These are phyloP conservation scores for Triticum turgidum DNA, from an alignment of 176 grass and related monocot genomes.

Conservation along the genomic window DNA sequence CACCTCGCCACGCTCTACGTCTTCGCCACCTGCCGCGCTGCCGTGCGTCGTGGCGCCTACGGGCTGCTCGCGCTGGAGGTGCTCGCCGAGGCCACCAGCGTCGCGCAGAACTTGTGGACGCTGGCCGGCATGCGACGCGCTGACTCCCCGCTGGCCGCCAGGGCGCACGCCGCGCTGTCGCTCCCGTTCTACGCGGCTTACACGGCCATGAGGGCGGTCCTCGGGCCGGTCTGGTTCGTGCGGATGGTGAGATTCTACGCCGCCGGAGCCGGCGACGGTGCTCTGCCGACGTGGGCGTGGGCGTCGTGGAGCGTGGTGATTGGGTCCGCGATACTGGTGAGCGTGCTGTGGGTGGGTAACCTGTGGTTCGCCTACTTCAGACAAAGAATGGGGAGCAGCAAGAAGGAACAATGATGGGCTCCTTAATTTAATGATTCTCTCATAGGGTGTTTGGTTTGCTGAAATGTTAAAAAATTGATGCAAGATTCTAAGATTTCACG, in stretches of 20 bases:
- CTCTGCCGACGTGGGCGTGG: constrained; percentile 59
- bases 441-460: no score
- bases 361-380: constrained; percentile 62
- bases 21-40: constrained; percentile 61
- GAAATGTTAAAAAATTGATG: no score
- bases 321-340: constrained; percentile 53
- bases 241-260: constrained; percentile 57
- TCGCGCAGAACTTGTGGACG: constrained; percentile 73
- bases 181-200: constrained; percentile 73
- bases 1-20: constrained; percentile 82
- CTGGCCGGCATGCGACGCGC: constrained; percentile 47
- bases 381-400: neutral
- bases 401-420: no score
- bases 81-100: constrained; percentile 64
- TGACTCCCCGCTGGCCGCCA: constrained; percentile 29
- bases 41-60: constrained; percentile 50
- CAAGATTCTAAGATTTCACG: no score
- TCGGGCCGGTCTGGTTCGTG: constrained; percentile 55
- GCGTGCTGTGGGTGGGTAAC: constrained; percentile 73
- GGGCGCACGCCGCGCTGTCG: constrained; percentile 35
- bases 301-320: constrained; percentile 73
- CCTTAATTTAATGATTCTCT: no score
- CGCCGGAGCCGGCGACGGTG: constrained; percentile 7
- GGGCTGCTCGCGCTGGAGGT: constrained; percentile 51
- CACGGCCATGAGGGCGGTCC: constrained; percentile 54